Evolutionary conservation across 2,329 filamentous ascomycete genomes (phyloP).

Genomic region (Claviceps paspali): DNA sequence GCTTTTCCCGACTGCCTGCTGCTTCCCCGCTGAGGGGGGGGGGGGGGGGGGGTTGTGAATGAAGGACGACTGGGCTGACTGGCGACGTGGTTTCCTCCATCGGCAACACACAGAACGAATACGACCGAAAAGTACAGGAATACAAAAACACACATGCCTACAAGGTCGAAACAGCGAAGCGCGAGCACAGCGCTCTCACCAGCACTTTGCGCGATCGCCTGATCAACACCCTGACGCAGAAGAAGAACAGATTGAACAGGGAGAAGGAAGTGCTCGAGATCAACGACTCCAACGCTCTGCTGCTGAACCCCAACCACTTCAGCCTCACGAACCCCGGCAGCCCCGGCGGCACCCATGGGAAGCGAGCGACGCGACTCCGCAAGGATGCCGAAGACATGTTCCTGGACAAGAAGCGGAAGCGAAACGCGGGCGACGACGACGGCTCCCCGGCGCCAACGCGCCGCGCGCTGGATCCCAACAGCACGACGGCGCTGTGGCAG

Average conservation of each 20-base stretch:
- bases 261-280: constrained; percentile 57
- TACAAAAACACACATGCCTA: constrained; percentile 45
- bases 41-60: too few species aligned
- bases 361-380: constrained; percentile 46
- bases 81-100: too few species aligned
- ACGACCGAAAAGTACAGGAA: constrained; percentile 45
- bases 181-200: constrained; percentile 44
- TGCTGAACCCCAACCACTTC: constrained; percentile 54
- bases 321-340: constrained; percentile 49
- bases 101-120: constrained; percentile 35
- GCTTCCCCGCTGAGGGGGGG: too few species aligned
- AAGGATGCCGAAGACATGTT: constrained; percentile 46
- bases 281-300: constrained; percentile 47
- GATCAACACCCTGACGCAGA: constrained; percentile 48
- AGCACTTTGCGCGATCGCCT: constrained; percentile 50
- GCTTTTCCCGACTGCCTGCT: too few species aligned
- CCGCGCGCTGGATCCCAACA: constrained; percentile 38
- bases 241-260: constrained; percentile 47
- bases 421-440: constrained; percentile 44
- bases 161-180: constrained; percentile 45
- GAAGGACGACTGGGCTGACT: too few species aligned
- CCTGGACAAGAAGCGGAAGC: constrained; percentile 48
- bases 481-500: constrained; percentile 47
- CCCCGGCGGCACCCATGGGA: constrained; percentile 46
- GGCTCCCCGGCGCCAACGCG: constrained; percentile 46